A percentile compares a stretch with the other conserved stretches of the same genome.
Conservation (phyloP, 805 yeast genomes). For the Brettanomyces bruxellensis region DNA sequence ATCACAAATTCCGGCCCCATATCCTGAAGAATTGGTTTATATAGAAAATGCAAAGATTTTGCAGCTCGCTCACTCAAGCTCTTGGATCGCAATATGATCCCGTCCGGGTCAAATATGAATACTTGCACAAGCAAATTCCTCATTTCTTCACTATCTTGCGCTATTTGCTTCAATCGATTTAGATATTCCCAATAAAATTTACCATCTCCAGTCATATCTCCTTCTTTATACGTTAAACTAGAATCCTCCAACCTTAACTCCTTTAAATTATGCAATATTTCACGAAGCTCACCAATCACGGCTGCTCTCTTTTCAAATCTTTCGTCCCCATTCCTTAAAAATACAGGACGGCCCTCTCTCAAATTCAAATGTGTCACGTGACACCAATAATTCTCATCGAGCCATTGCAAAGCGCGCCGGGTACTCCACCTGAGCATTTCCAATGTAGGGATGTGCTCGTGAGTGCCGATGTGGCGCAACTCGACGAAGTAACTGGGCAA, state of each 20-base stretch:
- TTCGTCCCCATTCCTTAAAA: neutral
- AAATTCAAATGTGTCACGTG: constrained; percentile 10
- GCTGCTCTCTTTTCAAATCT: neutral
- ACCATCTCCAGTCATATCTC: constrained; percentile 34
- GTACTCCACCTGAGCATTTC: constrained; percentile 56
- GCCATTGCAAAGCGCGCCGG: constrained; percentile 63
- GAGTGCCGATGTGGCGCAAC: constrained; percentile 83
- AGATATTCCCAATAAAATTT: constrained; percentile 32
- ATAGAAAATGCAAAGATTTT: constrained; percentile 21
- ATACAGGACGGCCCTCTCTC: neutral
- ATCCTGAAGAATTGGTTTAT: constrained; percentile 19
- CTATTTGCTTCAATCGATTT: constrained; percentile 12
- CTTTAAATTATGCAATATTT: constrained; percentile 26
- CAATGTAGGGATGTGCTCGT: constrained; percentile 70
- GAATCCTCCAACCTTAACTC: constrained; percentile 39
- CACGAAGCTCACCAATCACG: constrained; percentile 25
- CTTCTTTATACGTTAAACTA: constrained; percentile 28
- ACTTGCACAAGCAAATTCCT: constrained; percentile 15
- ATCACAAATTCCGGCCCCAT: constrained; percentile 10
- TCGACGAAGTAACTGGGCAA: constrained; percentile 85
- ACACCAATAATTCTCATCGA: constrained; percentile 66
- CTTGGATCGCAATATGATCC: neutral
- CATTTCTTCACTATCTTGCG: constrained; percentile 1
- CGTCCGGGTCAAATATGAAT: constrained; percentile 15
- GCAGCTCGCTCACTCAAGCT: constrained; percentile 18